Percentiles rank a stretch among this genome's conserved stretches.
phyloP scores from a whole-genome alignment of 495 filamentous ascomycete species.

The Daldinia vernicosa region DNA sequence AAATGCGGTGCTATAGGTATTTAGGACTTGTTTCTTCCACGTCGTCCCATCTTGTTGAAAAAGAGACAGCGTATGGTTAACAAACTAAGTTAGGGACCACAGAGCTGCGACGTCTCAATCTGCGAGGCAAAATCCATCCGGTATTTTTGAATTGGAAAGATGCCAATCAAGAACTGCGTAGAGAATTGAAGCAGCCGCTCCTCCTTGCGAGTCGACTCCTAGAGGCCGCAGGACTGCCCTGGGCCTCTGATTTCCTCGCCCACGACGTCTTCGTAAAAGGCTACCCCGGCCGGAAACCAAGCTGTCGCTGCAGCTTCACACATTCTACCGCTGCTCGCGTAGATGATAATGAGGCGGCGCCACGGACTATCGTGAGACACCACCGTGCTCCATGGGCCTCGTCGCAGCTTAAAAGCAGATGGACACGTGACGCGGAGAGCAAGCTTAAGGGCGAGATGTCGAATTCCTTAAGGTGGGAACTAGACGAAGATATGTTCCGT shows the following conservation, averaged over 20 bases:
- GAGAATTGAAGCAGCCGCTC: constrained; percentile 47
- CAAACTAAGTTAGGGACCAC: constrained; percentile 14
- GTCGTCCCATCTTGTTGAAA: not conserved
- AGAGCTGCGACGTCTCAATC: constrained; percentile 18
- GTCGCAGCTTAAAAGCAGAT: constrained; percentile 23
- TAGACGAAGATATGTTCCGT: constrained; percentile 47
- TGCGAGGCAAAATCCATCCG: constrained; percentile 47
- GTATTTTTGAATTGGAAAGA: constrained; percentile 47
- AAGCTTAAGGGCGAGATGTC: constrained; percentile 39
- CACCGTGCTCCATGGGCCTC: constrained; percentile 42
- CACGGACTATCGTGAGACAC: constrained; percentile 43
- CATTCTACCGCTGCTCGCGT: constrained; percentile 5
- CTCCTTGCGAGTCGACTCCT: constrained; percentile 50
- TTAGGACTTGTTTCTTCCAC: not conserved
- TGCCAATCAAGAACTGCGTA: constrained; percentile 19
- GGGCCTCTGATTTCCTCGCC: constrained; percentile 51
- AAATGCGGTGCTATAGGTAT: constrained; percentile 48
- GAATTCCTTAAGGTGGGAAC: constrained; percentile 44
- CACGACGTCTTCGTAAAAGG: constrained; percentile 47
- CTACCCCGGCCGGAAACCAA: constrained; percentile 44
- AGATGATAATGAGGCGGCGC: constrained; percentile 13
- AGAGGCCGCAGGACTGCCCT: constrained; percentile 45
- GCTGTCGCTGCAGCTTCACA: constrained; percentile 24
- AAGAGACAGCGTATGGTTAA: not conserved
- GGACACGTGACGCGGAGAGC: constrained; percentile 32